phyloP scores from a whole-genome alignment of 2,329 filamentous ascomycete genomes.

The Ophiocordyceps polyrhachis-furcata region DNA sequence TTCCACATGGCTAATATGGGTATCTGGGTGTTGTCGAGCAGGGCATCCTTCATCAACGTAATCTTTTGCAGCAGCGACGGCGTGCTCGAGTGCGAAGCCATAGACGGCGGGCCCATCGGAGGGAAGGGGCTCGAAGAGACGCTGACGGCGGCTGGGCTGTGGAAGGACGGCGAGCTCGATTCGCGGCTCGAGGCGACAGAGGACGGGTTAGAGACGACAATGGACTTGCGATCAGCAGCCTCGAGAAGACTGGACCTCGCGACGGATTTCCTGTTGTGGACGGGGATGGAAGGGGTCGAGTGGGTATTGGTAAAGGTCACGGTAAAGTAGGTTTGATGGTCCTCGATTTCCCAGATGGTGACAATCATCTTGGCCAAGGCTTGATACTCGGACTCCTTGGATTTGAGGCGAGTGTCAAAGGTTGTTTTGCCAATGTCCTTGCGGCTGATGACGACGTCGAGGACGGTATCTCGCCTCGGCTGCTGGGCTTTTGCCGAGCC shows the following conservation, averaged over 20 bases:
- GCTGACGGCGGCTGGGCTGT: constrained; percentile 31
- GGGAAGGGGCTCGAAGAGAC: constrained; percentile 43
- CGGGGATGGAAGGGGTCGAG: constrained; percentile 15
- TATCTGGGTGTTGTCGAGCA: constrained; percentile 56
- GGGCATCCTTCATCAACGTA: constrained; percentile 55
- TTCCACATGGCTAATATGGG: constrained; percentile 69
- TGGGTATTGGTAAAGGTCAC: constrained; percentile 52
- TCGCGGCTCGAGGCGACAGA: constrained; percentile 28
- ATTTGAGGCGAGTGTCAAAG: constrained; percentile 14
- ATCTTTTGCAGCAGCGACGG: constrained; percentile 56
- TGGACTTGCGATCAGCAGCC: constrained; percentile 25
- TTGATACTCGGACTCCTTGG: constrained; percentile 19
- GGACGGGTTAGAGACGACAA: constrained; percentile 24
- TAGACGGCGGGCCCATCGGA: constrained; percentile 45
- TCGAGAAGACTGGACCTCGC: constrained; percentile 22
- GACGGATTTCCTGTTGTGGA: constrained; percentile 17
- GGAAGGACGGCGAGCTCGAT: constrained; percentile 26
- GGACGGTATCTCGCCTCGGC: constrained; percentile 38
- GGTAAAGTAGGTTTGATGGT: constrained; percentile 50
- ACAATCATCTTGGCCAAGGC: constrained; percentile 58
- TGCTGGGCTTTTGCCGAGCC: constrained; percentile 7
- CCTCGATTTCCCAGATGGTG: constrained; percentile 51
- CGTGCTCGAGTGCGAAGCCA: constrained; percentile 31
- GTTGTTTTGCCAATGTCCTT: constrained; percentile 22
- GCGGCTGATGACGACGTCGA: constrained; percentile 48